Conservation (phyloP, 305 asterid species). For the Fraxinus angustifolia region DNA sequence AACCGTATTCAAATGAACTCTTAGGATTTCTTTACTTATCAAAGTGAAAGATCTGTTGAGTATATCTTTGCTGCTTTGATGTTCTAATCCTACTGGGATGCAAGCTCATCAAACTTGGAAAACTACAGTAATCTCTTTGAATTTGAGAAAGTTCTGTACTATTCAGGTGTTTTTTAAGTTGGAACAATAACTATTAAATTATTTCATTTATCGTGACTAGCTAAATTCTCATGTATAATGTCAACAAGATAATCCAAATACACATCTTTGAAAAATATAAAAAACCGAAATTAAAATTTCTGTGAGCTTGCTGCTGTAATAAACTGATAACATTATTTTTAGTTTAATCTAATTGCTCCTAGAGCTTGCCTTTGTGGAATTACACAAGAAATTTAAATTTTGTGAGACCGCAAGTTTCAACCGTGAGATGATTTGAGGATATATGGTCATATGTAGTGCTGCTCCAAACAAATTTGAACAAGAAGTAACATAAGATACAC, state of each 20-base stretch:
- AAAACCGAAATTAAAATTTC: background rate
- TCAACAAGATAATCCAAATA: background rate
- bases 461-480: background rate
- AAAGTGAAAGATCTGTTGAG: background rate
- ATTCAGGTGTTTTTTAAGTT: background rate
- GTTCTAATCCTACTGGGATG: slow-evolving; percentile 3
- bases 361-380: background rate
- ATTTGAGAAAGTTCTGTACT: background rate
- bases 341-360: background rate
- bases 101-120: background rate
- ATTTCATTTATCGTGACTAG: background rate
- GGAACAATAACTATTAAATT: background rate
- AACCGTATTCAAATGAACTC: background rate
- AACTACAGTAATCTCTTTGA: background rate
- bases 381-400: background rate
- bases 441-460: background rate
- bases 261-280: background rate
- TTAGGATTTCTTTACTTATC: background rate
- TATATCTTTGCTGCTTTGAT: background rate
- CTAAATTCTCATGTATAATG: background rate
- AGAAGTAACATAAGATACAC: background rate
- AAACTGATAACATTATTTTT: background rate
- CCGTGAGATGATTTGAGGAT: background rate
- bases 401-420: background rate
- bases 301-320: background rate